Base-by-base conservation (phyloP, 1,284 basidiomycete species). In the Laetiporus sulphureus region DNA sequence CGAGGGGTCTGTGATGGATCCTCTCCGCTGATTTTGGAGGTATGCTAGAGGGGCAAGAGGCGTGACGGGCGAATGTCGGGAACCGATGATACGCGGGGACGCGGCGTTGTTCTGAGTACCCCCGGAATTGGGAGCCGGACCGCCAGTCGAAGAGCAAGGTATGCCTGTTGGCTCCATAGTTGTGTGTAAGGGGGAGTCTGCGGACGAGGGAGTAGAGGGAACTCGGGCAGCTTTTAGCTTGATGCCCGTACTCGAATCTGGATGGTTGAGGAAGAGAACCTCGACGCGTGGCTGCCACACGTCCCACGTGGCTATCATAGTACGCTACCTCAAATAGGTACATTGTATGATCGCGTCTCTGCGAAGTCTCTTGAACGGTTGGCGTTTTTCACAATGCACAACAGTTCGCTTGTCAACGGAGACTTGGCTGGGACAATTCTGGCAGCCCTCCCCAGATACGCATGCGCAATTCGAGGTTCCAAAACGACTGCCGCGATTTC, bases 1-100 rank as follows among this genome's bases (percentile, higher is more conserved):
- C 35, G 79, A 79, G 3, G 84, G 85, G 65, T 88, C 85, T 15
- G 85, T 85, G 56, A 87, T 80, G 2, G 86, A 88, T 43, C 83
- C 83, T 46, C 84, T 68, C 20, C 85, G 77, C 55, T 87, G 85
- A 45, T 75, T 83, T 61, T 87, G 83, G 21, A 87, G 72, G 57
- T 72, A 80, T 59, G 86, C 79, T 51, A 88, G 76, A 12, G 84
- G 83, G 7, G 81, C 79, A 24, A 89, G 73, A 34, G 73, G 72
- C 13, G 66, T 67, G 48, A 68, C 61, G 36, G 66, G 60, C 32
- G 61, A 62, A 48, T 64, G 62, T 54, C 63, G 62, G 47, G 57
- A 55, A 35, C 47, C 32, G 50, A 51, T 43, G 44, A 58, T 58
- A 50, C 57, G 51, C 38, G 58, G 40, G 34, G 61, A 53, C 42